Conservation (phyloP, 306 rosid genomes). For the Rubus idaeus region DNA sequence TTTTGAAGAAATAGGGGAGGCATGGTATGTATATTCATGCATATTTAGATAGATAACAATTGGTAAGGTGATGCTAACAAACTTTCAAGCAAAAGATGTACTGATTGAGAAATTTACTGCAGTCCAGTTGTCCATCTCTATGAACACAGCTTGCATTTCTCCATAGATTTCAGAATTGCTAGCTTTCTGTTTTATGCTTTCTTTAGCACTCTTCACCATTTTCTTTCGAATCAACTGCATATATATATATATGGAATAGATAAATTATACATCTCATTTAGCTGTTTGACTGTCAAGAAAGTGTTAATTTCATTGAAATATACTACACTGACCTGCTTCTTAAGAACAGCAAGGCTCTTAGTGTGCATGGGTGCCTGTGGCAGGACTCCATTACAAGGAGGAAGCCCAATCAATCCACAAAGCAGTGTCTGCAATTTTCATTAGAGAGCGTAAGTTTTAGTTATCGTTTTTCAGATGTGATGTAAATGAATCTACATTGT, state of each 20-base stretch:
- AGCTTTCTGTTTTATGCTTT: constrained; percentile 61
- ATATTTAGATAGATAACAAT: neutral
- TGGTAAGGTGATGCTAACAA: neutral
- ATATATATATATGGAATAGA: neutral
- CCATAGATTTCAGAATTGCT: constrained; percentile 78
- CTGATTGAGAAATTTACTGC: neutral
- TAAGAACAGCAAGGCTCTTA: constrained; percentile 81
- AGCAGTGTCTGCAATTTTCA: constrained; percentile 62
- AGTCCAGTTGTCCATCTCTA: constrained; percentile 60
- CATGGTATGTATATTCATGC: no score
- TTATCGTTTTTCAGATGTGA: neutral
- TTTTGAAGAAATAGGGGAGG: neutral
- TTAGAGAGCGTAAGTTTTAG: constrained; percentile 14
- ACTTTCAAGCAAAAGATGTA: constrained; percentile 1
- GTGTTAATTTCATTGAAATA: neutral
- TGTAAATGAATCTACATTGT: constrained; percentile 10
- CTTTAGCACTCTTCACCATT: constrained; percentile 84
- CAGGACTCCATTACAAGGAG: constrained; percentile 90
- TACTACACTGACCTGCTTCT: constrained; percentile 53
- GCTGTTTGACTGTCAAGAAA: neutral
- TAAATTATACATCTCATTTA: constrained; percentile 16
- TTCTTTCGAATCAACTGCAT: constrained; percentile 61
- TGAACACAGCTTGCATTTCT: constrained; percentile 75
- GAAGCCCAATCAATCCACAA: constrained; percentile 81
- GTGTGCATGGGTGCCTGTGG: constrained; percentile 99